Conservation (phyloP, 768 basidiomycete genomes). For the Amanita polypyramis region DNA sequence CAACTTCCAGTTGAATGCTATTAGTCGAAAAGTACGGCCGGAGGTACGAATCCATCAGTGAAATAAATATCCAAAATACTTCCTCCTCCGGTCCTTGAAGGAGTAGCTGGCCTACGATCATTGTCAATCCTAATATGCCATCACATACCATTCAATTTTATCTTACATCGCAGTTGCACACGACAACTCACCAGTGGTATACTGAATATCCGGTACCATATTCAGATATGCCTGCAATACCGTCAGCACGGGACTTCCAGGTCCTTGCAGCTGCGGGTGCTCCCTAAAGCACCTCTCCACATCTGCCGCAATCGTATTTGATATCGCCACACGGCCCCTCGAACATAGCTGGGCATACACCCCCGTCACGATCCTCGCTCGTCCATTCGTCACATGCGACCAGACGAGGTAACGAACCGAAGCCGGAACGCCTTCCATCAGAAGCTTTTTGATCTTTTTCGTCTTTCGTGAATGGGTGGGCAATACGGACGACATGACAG, state of each 20-base stretch:
- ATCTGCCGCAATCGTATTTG: slow-evolving; percentile 50
- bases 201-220: slow-evolving; percentile 80
- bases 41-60: slow-evolving; percentile 78
- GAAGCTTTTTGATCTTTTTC: slow-evolving; percentile 67
- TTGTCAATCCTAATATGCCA: slow-evolving; percentile 42
- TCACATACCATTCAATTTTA: no score
- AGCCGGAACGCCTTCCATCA: slow-evolving; percentile 73
- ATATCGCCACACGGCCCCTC: slow-evolving; percentile 39
- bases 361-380: slow-evolving; percentile 55
- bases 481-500: slow-evolving; percentile 42
- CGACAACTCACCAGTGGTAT: slow-evolving; percentile 39
- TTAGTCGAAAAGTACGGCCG: slow-evolving; percentile 63
- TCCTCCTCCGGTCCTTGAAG: slow-evolving; percentile 78
- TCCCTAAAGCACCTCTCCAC: slow-evolving; percentile 42
- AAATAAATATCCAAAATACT: slow-evolving; percentile 85
- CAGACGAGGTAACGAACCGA: slow-evolving; percentile 81
- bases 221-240: slow-evolving; percentile 64
- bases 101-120: slow-evolving; percentile 63
- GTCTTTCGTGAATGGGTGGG: slow-evolving; percentile 61
- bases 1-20: slow-evolving; percentile 62
- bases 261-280: slow-evolving; percentile 46
- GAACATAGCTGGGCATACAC: slow-evolving; percentile 57
- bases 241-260: slow-evolving; percentile 44
- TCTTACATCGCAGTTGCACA: background rate
- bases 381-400: slow-evolving; percentile 72